Evolutionary conservation across 192 early-diverging fungal species (phyloP).

Genomic region (Entomortierella parvispora): DNA sequence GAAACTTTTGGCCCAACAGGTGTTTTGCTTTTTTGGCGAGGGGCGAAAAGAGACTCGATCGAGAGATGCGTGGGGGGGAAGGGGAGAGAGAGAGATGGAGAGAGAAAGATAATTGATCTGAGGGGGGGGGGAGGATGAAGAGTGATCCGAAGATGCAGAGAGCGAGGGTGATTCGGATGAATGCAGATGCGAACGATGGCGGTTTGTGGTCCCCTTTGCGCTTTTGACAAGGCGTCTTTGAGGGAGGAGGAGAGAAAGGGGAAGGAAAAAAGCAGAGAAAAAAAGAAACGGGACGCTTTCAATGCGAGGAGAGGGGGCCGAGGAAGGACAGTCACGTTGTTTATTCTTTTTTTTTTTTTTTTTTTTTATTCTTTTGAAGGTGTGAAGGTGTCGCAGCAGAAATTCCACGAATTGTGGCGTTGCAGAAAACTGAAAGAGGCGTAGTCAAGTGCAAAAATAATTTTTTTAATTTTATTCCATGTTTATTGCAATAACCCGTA

Average conservation of each 20-base stretch:
- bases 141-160: background rate
- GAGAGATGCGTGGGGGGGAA: background rate
- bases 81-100: background rate
- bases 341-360: conserved; percentile 7
- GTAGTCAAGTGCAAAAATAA: no score
- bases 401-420: no score
- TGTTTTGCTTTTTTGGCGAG: conserved; percentile 8
- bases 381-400: no score
- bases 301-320: background rate
- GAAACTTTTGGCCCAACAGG: no score
- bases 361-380: conserved; percentile 5
- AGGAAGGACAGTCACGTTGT: background rate
- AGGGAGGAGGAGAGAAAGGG: background rate
- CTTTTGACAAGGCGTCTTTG: background rate
- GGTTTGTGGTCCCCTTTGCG: background rate
- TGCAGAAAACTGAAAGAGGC: no score
- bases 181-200: background rate
- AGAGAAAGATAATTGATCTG: no score
- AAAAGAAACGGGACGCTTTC: background rate
- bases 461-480: background rate
- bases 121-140: background rate
- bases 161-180: background rate
- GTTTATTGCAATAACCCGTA: background rate
- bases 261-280: background rate
- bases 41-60: conserved; percentile 28